Evolutionary conservation across 257 asterid genomes (phyloP), one percentile per base, ranked within the genome.

Genomic region (Anisodus tanguticus): DNA sequence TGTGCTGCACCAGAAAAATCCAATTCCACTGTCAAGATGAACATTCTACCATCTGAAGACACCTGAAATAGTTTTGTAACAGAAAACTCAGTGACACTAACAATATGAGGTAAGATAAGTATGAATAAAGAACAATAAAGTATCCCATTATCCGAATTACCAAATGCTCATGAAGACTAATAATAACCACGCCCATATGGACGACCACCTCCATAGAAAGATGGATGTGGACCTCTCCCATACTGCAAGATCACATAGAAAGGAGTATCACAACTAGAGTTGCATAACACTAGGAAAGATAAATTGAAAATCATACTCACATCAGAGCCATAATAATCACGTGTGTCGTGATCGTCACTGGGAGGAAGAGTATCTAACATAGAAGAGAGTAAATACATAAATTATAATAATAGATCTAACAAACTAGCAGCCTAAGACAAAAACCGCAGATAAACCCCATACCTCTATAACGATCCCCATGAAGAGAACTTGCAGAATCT

Each of bases 271-370:
- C n/a, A 43, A 81, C 45, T 19, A 80, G 22, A 31, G 85, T 51
- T 19, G 63, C 19, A 82, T 51, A 74, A 60, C 82, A 49, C 4
- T 22, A 47, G 49, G 55, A 80, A 76, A 53, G 45, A 72, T 71
- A 55, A 78, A 86, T 6, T 51, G 63, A 85, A 78, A 77, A 84
- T 15, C 41, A 84, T 72, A 91, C 91, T 79, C 85, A 90, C 95
- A 37, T 88, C 86, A 79, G 91, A 82, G 16, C 91, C 91, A 85
- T 89, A 87, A 86, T 86, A 86, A 87, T 85, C 88, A 71, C 85
- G 93, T n/a, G 85, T 82, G 66, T 86, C 80, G 19, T 62, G 83
- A 69, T 90, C 85, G 55, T 85, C 85, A 80, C 83, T 85, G 67
- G 90, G 85, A 83, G 88, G 92, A 87, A 88, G 80, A 64, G 64